Percentiles rank a stretch among this genome's conserved stretches.
These are phyloP conservation scores for Lipomyces sp. DNA, from an alignment of 805 yeast species.

Conservation along the genomic window DNA sequence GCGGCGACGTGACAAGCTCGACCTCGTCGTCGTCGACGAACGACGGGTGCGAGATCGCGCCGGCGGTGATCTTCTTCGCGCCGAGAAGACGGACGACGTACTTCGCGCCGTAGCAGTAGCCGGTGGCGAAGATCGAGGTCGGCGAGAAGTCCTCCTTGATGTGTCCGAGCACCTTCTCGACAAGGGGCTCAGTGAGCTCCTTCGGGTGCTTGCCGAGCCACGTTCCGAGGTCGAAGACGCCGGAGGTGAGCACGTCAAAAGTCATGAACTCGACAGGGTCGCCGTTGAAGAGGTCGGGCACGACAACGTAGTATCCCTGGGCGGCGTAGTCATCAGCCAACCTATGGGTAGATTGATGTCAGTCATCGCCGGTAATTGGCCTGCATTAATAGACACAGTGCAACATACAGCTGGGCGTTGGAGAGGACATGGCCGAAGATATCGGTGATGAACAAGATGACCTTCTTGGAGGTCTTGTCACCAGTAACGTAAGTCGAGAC, in stretches of 20 bases:
- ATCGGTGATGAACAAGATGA: conserved; percentile 64
- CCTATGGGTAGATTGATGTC: conserved; percentile 5
- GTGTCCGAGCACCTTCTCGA: conserved; percentile 46
- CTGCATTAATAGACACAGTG: background rate
- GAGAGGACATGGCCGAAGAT: conserved; percentile 58
- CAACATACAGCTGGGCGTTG: conserved; percentile 49
- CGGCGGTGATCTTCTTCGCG: conserved; percentile 47
- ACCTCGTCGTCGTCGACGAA: conserved; percentile 64
- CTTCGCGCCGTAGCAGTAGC: conserved; percentile 86
- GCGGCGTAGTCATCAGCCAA: conserved; percentile 52
- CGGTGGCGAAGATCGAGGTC: conserved; percentile 55
- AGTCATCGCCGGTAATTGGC: background rate
- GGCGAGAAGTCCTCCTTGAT: conserved; percentile 48
- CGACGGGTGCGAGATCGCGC: conserved; percentile 84
- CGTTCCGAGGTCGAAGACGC: conserved; percentile 30
- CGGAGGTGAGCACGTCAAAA: conserved; percentile 21
- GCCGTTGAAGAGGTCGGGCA: conserved; percentile 72
- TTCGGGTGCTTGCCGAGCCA: conserved; percentile 59
- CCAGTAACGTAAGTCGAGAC: conserved; percentile 51
- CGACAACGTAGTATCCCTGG: conserved; percentile 59
- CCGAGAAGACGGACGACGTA: conserved; percentile 54
- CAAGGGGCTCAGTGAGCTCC: conserved; percentile 49
- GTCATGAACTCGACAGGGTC: conserved; percentile 45
- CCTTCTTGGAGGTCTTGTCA: conserved; percentile 45
- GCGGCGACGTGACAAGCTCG: conserved; percentile 55